Evolutionary conservation across 192 early-diverging fungal species (phyloP).

Genomic region (Piromyces finnis): DNA sequence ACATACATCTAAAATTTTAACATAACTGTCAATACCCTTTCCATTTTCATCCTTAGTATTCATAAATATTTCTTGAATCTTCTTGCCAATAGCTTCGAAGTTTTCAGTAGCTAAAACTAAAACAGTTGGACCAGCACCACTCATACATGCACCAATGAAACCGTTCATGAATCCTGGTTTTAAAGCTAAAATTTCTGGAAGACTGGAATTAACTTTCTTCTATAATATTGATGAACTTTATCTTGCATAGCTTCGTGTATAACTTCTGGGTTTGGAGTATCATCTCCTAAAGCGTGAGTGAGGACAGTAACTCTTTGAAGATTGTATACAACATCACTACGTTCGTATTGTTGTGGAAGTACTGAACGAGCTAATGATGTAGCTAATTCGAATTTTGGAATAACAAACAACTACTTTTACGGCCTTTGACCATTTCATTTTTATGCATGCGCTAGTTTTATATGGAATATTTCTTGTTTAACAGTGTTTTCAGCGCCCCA

Average conservation of each 20-base stretch:
- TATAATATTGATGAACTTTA: conserved; percentile 89
- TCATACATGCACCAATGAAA: conserved; percentile 79
- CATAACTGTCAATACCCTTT: conserved; percentile 20
- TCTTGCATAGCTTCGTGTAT: conserved; percentile 91
- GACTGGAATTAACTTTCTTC: conserved; percentile 86
- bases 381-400: conserved; percentile 82
- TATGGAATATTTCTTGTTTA: neutral
- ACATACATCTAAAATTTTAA: conserved; percentile 20
- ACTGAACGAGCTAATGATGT: conserved; percentile 82
- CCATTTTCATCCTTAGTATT: conserved; percentile 26
- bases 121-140: conserved; percentile 93
- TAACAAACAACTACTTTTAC: conserved; percentile 58
- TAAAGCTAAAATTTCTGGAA: conserved; percentile 63
- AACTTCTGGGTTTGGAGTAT: conserved; percentile 51
- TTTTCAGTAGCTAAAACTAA: conserved; percentile 68
- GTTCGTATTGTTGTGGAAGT: conserved; percentile 55
- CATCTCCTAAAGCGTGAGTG: conserved; percentile 51
- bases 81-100: conserved; percentile 66
- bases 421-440: conserved; percentile 41
- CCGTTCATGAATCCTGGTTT: conserved; percentile 60
- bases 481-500: conserved; percentile 5
- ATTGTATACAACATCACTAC: conserved; percentile 82
- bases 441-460: conserved; percentile 8
- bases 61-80: conserved; percentile 40
- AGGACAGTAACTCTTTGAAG: conserved; percentile 88